phyloP scores from a whole-genome alignment of 1,139 yeast genomes.

The Geotrichum cucujoidarum region DNA sequence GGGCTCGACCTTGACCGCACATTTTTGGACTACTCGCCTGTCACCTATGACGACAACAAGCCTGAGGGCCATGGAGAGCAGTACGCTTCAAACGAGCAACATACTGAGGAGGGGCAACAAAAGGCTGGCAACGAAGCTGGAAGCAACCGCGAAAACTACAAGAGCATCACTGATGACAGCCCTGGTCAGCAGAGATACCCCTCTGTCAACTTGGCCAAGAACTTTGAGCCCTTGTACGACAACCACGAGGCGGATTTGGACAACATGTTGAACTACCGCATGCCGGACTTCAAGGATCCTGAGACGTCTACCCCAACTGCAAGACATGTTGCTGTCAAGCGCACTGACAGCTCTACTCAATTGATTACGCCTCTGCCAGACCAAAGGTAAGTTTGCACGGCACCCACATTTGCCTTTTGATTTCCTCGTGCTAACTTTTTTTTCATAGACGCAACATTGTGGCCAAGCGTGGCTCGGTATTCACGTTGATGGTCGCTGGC shows the following conservation, averaged over 20 bases:
- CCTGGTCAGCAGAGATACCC: neutral
- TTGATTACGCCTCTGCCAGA: slow-evolving; percentile 71
- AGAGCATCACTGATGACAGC: neutral
- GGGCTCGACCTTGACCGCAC: neutral
- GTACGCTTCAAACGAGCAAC: neutral
- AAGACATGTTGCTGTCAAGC: slow-evolving; percentile 2
- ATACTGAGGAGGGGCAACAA: too few relatives aligned
- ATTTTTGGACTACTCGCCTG: neutral
- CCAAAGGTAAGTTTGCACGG: slow-evolving; percentile 55
- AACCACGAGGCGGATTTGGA: slow-evolving; percentile 4
- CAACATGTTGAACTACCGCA: slow-evolving; percentile 2
- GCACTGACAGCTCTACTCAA: neutral
- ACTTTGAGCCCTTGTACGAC: neutral
- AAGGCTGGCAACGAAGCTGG: neutral
- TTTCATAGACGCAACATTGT: slow-evolving; percentile 66
- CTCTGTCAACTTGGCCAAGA: neutral
- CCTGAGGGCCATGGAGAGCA: neutral
- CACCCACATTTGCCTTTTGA: too few relatives aligned
- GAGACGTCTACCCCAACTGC: slow-evolving; percentile 8
- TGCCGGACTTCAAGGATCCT: slow-evolving; percentile 1
- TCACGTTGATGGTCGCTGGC: slow-evolving; percentile 88
- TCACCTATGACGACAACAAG: neutral
- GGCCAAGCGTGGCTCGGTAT: slow-evolving; percentile 73
- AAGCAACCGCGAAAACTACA: neutral
- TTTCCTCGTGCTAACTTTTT: too few relatives aligned